Evolutionary conservation across 164 flowering plant genomes (phyloP), one percentile per base, ranked within the genome.

Genomic region (Magnolia kwangsiensis): DNA sequence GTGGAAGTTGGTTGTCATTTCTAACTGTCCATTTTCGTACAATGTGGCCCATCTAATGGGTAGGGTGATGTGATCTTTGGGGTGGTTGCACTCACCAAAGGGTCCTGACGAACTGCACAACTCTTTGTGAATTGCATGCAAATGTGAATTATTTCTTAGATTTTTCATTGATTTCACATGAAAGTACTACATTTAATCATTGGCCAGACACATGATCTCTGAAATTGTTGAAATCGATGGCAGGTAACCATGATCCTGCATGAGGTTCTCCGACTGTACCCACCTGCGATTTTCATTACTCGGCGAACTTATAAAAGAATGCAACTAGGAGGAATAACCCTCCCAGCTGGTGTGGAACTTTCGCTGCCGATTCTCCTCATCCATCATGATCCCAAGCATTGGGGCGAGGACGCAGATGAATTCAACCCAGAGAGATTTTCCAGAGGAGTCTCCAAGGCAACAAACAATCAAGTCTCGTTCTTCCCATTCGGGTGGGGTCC

Each of bases 201-300:
- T 37, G 45, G 45, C 4, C 6, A 6, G 45, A 37, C 45, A 37
- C 4, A 13, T 61, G n/a, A 7, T 20, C 20, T 61, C 21, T 61
- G 64, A 19, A 16, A 61, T 61, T 7, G 64, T 61, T 19, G 20
- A 61, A 61, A 18, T 61, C 64, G 18, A 70, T 18, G 58, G 9
- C 75, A 55, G 75, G 75, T 55, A 55, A 72, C 31, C 65, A 55
- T 72, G 75, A 72, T 72, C 19, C 65, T 72, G 29, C 37, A 72
- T 1, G 66, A 72, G 49, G 65, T 23, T 55, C 75, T 72, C 10
- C 37, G 75, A 29, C 37, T 72, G 50, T 72, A 72, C 75, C 64
- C 75, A 4, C 75, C 75, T 16, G 49, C 58, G 20, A 50, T 16
- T 13, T 7, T 16, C 20, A 49, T 11, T 10, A 6, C 49, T 9